Percentiles rank a stretch among this genome's conserved stretches.
Conservation (phyloP, 306 rosid genomes). For the Quercus mongolica region DNA sequence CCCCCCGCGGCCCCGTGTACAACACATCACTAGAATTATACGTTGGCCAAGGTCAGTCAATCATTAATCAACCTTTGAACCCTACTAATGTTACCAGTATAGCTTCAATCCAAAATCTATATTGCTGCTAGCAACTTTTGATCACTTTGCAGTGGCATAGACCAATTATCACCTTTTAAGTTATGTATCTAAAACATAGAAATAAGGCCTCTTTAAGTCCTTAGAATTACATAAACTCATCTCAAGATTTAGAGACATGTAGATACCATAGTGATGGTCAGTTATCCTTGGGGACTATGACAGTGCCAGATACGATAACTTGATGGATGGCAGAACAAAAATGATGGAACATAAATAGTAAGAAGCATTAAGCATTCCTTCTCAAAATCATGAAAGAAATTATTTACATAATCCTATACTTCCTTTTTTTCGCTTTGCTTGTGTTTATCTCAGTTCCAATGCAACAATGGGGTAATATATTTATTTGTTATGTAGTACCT, state of each 20-base stretch:
- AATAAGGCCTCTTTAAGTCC: neutral
- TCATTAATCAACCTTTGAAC: neutral
- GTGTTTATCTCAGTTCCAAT: neutral
- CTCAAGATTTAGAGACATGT: neutral
- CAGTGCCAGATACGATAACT: too few species aligned
- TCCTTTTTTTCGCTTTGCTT: neutral
- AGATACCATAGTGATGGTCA: neutral
- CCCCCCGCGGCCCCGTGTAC: neutral
- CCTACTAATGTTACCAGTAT: neutral
- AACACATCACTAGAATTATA: too few species aligned
- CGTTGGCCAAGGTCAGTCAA: neutral
- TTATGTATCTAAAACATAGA: neutral
- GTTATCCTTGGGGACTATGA: too few species aligned
- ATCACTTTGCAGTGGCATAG: neutral
- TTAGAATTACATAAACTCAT: neutral
- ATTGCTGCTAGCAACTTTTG: neutral
- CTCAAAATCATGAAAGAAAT: neutral
- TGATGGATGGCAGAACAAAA: too few species aligned
- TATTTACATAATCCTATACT: neutral
- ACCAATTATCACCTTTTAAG: neutral
- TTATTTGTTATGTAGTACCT: constrained; percentile 47
- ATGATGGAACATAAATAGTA: too few species aligned
- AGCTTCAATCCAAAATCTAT: neutral
- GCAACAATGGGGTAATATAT: neutral
- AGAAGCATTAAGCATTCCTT: neutral